Evolutionary conservation across 192 early-diverging fungal genomes (phyloP), one percentile per base, ranked within the genome.

Genomic region (Dispira simplex): DNA sequence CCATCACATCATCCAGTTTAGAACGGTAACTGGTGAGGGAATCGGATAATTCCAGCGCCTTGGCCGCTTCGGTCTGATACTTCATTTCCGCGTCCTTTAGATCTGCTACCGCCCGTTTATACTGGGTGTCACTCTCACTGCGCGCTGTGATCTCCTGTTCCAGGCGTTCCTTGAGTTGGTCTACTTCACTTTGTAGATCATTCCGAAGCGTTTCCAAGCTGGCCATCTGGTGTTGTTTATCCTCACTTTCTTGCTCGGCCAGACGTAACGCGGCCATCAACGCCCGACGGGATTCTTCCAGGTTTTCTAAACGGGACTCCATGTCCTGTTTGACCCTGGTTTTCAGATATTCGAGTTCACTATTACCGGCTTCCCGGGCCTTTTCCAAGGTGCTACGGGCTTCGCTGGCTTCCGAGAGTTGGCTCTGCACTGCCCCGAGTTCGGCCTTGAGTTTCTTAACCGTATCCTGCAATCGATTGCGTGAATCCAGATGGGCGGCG

Each of bases 281-380:
- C 16, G 90, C 88, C 67, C 84, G 77, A 10, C 87, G 83, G 13
- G 88, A 88, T 63, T 89, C 88, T 70, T 93, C 91, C 2, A 91
- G 75, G 48, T 83, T 83, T 26, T 84, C 84, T 49, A 93, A 71
- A 46, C 81, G 84, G 63, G 79, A 85, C 49, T 89, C 87, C 47
- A 82, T 75, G 52, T 91, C 89, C 0, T 80, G 71, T 49, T 79
- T 69, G n/a, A 84, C 76, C 66, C 75, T 79, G 59, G 66, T 73
- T 23, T 81, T 73, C 13, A 86, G 63, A 18, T 77, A 67, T 39
- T 85, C 84, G 8, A 82, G 62, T 39, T 86, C 83, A 0, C 67
- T 71, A 3, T 77, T 67, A 44, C 68, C 68, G 20, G 66, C 72
- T 63, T 73, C 74, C 59, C 78, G 73, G 63, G 78, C 79, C 14